Percentiles rank a stretch among this genome's conserved stretches.
phyloP scores from a whole-genome alignment of 371 early-diverging fungal genomes.

The Haplosporangium sp. region DNA sequence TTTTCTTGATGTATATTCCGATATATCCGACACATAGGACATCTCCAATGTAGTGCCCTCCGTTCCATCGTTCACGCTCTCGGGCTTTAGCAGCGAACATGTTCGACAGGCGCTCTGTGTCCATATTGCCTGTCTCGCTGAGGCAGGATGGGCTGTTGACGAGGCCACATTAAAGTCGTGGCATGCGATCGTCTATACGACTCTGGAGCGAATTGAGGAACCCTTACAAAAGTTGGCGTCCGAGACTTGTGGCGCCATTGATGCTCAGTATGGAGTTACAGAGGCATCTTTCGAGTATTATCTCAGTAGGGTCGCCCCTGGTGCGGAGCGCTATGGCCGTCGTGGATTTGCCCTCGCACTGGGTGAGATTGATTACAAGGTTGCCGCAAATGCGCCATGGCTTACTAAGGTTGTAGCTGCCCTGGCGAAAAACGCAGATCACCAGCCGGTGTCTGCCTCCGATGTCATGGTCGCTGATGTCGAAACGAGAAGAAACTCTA shows the following conservation, averaged over 20 bases:
- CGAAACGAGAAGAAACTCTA: slow-evolving; percentile 76
- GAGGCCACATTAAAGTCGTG: slow-evolving; percentile 52
- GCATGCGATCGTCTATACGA: slow-evolving; percentile 64
- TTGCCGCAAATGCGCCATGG: slow-evolving; percentile 5
- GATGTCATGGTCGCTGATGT: slow-evolving; percentile 60
- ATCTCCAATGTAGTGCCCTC: slow-evolving; percentile 58
- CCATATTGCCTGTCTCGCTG: slow-evolving; percentile 32
- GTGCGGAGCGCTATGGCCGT: slow-evolving; percentile 61
- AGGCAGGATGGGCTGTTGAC: slow-evolving; percentile 57
- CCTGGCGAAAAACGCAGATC: slow-evolving; percentile 8
- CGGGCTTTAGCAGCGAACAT: slow-evolving; percentile 78
- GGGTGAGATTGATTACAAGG: slow-evolving; percentile 64
- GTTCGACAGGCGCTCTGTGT: slow-evolving; percentile 63
- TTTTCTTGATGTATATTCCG: neutral
- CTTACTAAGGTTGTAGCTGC: slow-evolving; percentile 6
- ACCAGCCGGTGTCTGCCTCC: slow-evolving; percentile 1
- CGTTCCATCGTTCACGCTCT: slow-evolving; percentile 63
- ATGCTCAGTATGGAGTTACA: slow-evolving; percentile 56
- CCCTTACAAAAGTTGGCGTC: slow-evolving; percentile 73
- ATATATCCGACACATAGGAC: slow-evolving; percentile 27
- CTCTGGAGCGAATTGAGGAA: slow-evolving; percentile 79
- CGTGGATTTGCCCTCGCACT: slow-evolving; percentile 78
- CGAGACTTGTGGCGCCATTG: slow-evolving; percentile 63
- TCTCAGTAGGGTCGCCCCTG: slow-evolving; percentile 47
- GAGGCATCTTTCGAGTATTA: slow-evolving; percentile 27